Evolutionary conservation across 2,329 filamentous ascomycete genomes (phyloP).

Genomic region (Trichoderma arundinaceum): DNA sequence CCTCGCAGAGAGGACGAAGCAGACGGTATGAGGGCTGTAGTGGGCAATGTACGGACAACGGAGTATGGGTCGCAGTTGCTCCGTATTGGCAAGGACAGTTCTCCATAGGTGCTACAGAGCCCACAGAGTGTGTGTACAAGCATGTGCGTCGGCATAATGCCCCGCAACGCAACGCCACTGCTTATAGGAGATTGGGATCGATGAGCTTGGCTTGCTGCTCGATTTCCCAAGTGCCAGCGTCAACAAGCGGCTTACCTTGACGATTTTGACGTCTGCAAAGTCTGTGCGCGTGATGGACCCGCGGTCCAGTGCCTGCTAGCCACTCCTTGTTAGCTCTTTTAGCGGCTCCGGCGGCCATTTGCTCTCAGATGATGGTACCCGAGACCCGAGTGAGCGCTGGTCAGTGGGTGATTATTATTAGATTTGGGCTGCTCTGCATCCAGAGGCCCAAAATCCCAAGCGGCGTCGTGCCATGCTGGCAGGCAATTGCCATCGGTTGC

Average conservation of each 20-base stretch:
- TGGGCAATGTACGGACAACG: too few species aligned
- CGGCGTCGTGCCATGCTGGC: slow-evolving; percentile 3
- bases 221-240: not conserved
- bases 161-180: not conserved
- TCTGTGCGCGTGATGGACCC: slow-evolving; percentile 8
- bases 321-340: not conserved
- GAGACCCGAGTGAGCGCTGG: not conserved
- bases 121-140: not conserved
- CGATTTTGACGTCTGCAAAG: slow-evolving; percentile 2
- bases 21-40: not conserved
- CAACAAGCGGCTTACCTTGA: not conserved
- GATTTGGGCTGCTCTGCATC: slow-evolving; percentile 28
- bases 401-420: not conserved
- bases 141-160: not conserved
- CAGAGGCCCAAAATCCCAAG: slow-evolving; percentile 8
- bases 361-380: slow-evolving; percentile 3
- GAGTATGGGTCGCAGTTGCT: too few species aligned
- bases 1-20: not conserved
- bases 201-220: not conserved
- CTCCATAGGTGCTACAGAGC: not conserved
- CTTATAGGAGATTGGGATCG: not conserved
- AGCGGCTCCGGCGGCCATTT: slow-evolving; percentile 21
- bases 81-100: not conserved
- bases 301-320: not conserved
- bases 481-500: not conserved